Evolutionary conservation across 306 rosid genomes (phyloP).

Genomic region (Crotalaria pallida): DNA sequence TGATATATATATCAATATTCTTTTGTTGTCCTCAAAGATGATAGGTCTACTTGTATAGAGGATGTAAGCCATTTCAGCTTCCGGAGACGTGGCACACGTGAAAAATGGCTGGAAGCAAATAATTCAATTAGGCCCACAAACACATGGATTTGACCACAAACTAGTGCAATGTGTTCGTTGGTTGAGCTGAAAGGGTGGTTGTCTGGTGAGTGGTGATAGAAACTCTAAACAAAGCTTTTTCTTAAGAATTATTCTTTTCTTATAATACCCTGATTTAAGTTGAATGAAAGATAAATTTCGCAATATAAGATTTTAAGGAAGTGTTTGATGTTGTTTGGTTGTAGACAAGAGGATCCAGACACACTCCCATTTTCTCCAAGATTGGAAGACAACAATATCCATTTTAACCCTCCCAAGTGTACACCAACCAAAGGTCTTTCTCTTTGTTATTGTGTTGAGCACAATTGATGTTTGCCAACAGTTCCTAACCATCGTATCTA

Average conservation of each 20-base stretch:
- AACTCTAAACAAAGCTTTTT: not conserved
- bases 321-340: conserved; percentile 42
- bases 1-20: too few relatives aligned
- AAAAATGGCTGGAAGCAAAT: conserved; percentile 50
- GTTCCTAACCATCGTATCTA: conserved; percentile 2
- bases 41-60: not conserved
- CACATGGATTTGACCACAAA: conserved; percentile 40
- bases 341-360: conserved; percentile 47
- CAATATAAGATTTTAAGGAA: not conserved
- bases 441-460: conserved; percentile 4
- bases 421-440: conserved; percentile 27
- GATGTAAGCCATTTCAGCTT: conserved; percentile 25
- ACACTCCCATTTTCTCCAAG: conserved; percentile 1
- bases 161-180: conserved; percentile 1
- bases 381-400: conserved; percentile 20
- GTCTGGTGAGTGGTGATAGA: conserved; percentile 14
- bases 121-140: conserved; percentile 39
- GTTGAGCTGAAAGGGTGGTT: not conserved
- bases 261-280: conserved; percentile 17
- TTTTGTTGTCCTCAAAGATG: too few relatives aligned
- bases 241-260: not conserved
- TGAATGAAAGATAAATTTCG: not conserved
- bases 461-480: conserved; percentile 24
- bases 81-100: conserved; percentile 57
- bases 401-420: conserved; percentile 11